A percentile compares a stretch with the other conserved stretches of the same genome.
These are phyloP conservation scores for Hydnomerulius pinastri DNA, from an alignment of 768 basidiomycete species.

Conservation along the genomic window DNA sequence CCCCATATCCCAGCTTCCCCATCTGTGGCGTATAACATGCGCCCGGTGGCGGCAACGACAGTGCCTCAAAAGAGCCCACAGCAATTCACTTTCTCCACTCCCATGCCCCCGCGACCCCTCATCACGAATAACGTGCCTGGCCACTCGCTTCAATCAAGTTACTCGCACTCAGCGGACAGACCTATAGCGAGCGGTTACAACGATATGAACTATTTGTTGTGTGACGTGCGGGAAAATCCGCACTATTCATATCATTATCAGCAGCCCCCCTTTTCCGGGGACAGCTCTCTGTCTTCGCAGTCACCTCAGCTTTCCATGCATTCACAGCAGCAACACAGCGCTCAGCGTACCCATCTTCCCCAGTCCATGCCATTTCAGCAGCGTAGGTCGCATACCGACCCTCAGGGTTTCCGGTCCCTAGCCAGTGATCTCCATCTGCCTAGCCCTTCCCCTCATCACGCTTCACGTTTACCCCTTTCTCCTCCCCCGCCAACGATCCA, in stretches of 20 bases:
- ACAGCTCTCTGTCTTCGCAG: conserved; percentile 43
- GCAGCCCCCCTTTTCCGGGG: conserved; percentile 47
- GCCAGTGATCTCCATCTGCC: conserved; percentile 53
- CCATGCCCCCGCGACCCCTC: conserved; percentile 45
- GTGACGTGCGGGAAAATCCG: conserved; percentile 48
- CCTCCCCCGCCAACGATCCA: conserved; percentile 41
- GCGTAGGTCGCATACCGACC: conserved; percentile 59
- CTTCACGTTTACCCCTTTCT: conserved; percentile 45
- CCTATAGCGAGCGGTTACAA: conserved; percentile 48
- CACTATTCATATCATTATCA: conserved; percentile 57
- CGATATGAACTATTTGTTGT: conserved; percentile 45
- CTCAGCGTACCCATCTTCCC: conserved; percentile 41
- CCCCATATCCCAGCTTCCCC: conserved; percentile 41
- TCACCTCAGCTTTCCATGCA: conserved; percentile 44
- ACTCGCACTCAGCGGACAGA: conserved; percentile 53
- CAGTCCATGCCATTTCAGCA: conserved; percentile 54
- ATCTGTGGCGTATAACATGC: conserved; percentile 46
- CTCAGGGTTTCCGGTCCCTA: conserved; percentile 51
- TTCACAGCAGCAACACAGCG: conserved; percentile 32
- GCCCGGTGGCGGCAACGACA: conserved; percentile 46
- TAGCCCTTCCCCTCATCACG: conserved; percentile 42
- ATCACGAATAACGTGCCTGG: conserved; percentile 45
- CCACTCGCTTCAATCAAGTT: conserved; percentile 37
- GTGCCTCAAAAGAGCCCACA: conserved; percentile 47
- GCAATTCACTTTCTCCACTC: conserved; percentile 43